Conservation (phyloP, 495 filamentous ascomycete species). For the Staphylotrichum tortipilum region DNA sequence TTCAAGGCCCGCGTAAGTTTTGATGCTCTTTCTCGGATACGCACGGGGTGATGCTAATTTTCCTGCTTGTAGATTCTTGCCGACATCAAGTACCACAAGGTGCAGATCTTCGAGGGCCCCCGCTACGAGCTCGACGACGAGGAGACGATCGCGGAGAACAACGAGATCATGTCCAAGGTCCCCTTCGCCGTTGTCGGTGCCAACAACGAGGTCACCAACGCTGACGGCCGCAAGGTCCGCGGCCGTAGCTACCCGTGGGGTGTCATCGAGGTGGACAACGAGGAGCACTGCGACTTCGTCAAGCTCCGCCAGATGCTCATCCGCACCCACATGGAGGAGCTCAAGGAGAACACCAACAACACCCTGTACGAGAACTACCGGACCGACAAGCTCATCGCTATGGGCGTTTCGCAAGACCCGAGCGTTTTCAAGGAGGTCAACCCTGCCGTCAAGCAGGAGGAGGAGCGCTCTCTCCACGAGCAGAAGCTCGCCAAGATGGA, state of each 20-base stretch:
- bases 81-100: conserved; percentile 91
- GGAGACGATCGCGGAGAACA: conserved; percentile 98
- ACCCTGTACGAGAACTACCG: conserved; percentile 97
- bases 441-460: conserved; percentile 98
- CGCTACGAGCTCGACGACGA: conserved; percentile 98
- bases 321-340: conserved; percentile 99
- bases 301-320: conserved; percentile 99
- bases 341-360: conserved; percentile 99
- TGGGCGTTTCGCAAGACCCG: conserved; percentile 97
- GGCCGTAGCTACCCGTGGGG: conserved; percentile 97
- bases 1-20: conserved; percentile 89
- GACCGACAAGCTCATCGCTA: conserved; percentile 93
- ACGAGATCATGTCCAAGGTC: conserved; percentile 99
- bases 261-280: conserved; percentile 98
- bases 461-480: conserved; percentile 94
- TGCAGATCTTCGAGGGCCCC: conserved; percentile 98
- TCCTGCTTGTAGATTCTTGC: conserved; percentile 71
- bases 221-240: conserved; percentile 91
- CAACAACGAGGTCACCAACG: conserved; percentile 80
- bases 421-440: conserved; percentile 99
- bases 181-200: conserved; percentile 97
- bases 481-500: conserved; percentile 99
- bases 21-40: background rate
- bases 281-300: conserved; percentile 99
- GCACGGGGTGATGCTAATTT: conserved; percentile 10